Evolutionary conservation across 78 protist genomes (phyloP).

Genomic region (Polysphondylium violaceum): DNA sequence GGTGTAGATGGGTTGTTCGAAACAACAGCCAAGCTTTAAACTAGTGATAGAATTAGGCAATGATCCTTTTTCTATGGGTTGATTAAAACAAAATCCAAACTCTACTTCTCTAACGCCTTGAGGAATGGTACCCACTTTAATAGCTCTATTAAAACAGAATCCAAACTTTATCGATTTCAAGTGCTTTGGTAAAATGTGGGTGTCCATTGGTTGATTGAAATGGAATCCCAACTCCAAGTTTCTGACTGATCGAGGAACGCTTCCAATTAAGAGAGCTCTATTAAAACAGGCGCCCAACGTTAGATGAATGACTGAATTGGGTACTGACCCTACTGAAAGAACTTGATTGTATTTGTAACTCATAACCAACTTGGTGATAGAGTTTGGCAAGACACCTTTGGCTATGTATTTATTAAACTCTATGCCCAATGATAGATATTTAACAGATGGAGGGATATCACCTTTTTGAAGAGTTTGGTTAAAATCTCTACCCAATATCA

Average conservation of each 20-base stretch:
- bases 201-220: too few relatives aligned
- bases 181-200: background rate
- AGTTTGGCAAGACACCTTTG: background rate
- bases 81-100: background rate
- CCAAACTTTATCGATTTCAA: background rate
- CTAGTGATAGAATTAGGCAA: background rate
- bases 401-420: background rate
- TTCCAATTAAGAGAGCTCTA: background rate
- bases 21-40: background rate
- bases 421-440: background rate
- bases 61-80: background rate
- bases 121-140: background rate
- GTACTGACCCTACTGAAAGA: background rate
- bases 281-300: background rate
- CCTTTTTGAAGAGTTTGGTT: background rate
- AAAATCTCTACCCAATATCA: slow-evolving; percentile 3
- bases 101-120: background rate
- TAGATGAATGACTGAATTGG: background rate
- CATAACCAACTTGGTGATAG: background rate
- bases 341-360: background rate
- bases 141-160: background rate
- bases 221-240: background rate
- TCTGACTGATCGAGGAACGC: background rate
- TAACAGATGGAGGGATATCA: slow-evolving; percentile 2
- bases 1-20: background rate